These are phyloP conservation scores for Sarcomyxa edulis DNA, from an alignment of 768 basidiomycete species.

Conservation along the genomic window DNA sequence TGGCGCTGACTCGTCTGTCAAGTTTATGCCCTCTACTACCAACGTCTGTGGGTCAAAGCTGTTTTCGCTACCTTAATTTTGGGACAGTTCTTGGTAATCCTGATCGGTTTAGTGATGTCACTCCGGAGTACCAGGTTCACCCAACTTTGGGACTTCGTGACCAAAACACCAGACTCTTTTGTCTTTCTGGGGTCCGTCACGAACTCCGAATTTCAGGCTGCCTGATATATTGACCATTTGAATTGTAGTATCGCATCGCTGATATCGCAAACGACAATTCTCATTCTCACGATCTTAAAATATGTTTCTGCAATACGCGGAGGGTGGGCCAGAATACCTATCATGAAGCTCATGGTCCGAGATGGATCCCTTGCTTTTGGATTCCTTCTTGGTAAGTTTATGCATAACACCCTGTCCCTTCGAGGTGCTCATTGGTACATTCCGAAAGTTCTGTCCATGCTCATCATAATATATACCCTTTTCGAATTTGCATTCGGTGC, in stretches of 20 bases:
- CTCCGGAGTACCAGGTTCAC: constrained; percentile 7
- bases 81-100: constrained; percentile 10
- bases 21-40: constrained; percentile 26
- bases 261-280: constrained; percentile 9
- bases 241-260: constrained; percentile 5
- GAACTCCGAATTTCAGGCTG: not conserved
- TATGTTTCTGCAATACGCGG: too few relatives aligned
- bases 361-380: constrained; percentile 12
- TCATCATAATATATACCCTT: constrained; percentile 8
- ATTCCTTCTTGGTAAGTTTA: constrained; percentile 6
- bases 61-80: constrained; percentile 14
- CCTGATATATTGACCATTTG: not conserved
- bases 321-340: constrained; percentile 2
- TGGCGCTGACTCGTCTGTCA: not conserved
- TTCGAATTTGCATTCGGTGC: constrained; percentile 4
- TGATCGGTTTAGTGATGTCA: constrained; percentile 6
- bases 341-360: constrained; percentile 8
- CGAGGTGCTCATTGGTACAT: not conserved
- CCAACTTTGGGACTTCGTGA: constrained; percentile 4
- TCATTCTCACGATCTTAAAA: constrained; percentile 6
- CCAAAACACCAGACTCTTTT: constrained; percentile 9
- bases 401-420: not conserved
- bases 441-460: constrained; percentile 5
- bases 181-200: constrained; percentile 10
- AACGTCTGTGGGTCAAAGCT: constrained; percentile 13